Percentiles rank a stretch among this genome's conserved stretches.
phyloP scores from a whole-genome alignment of 768 basidiomycete species.

The Suillus sp. region DNA sequence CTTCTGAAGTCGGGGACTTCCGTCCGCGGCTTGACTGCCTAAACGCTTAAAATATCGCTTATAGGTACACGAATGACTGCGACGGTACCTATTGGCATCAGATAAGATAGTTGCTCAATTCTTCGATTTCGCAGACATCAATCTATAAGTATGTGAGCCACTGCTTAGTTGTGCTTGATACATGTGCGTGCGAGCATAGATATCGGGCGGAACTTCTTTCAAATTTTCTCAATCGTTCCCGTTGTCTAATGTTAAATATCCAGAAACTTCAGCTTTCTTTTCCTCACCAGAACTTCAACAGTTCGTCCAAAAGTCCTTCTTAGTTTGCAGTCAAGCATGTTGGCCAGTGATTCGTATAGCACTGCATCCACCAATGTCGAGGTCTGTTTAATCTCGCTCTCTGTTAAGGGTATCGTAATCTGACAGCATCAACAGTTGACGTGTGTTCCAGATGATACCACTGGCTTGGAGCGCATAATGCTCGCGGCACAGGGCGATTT shows the following conservation, averaged over 20 bases:
- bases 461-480: constrained; percentile 67
- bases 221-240: constrained; percentile 1
- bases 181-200: constrained; percentile 14
- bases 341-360: constrained; percentile 27
- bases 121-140: constrained; percentile 8
- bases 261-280: background rate
- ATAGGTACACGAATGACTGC: background rate
- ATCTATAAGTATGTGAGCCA: constrained; percentile 7
- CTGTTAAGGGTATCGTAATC: background rate
- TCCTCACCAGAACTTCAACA: constrained; percentile 17
- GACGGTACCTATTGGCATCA: constrained; percentile 4
- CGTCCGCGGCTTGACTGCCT: constrained; percentile 1
- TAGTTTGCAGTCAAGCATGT: constrained; percentile 19
- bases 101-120: constrained; percentile 16
- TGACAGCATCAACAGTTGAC: constrained; percentile 26
- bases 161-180: background rate
- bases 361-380: constrained; percentile 28
- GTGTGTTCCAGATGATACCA: constrained; percentile 31
- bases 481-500: constrained; percentile 71
- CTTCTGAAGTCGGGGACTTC: background rate
- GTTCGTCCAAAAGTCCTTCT: constrained; percentile 9
- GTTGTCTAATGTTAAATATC: constrained; percentile 3
- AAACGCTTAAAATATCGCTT: constrained; percentile 9
- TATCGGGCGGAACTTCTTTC: constrained; percentile 12
- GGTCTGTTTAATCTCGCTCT: constrained; percentile 13